Percentiles rank a stretch among this genome's conserved stretches.
Evolutionary conservation across 352 stramenopile genomes (phyloP).

Genomic region (Aphanomyces euteiches): DNA sequence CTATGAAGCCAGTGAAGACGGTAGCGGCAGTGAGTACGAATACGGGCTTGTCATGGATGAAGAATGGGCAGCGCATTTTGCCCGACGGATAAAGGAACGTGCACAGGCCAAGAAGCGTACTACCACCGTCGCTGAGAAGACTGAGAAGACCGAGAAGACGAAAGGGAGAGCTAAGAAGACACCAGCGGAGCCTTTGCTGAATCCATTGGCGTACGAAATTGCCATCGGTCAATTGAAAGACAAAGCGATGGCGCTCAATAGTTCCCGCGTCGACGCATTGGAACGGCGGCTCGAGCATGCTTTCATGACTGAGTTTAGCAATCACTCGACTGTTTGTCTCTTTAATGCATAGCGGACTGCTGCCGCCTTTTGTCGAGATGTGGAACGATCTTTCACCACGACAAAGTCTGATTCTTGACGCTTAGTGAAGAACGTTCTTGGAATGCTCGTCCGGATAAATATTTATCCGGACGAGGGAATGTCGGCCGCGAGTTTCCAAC

Average conservation of each 20-base stretch:
- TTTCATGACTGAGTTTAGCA: slow-evolving; percentile 22
- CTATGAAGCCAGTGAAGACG: neutral
- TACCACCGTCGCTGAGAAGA: slow-evolving; percentile 11
- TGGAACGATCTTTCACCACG: neutral
- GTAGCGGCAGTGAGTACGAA: slow-evolving; percentile 47
- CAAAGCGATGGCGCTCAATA: neutral
- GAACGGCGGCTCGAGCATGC: slow-evolving; percentile 24
- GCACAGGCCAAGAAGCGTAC: slow-evolving; percentile 24
- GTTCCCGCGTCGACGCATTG: slow-evolving; percentile 21
- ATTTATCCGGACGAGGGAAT: slow-evolving; percentile 21
- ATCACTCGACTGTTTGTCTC: slow-evolving; percentile 16
- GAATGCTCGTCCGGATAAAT: slow-evolving; percentile 24
- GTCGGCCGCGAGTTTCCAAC: neutral
- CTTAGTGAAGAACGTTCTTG: neutral
- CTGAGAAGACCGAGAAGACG: neutral
- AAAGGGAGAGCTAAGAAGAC: neutral
- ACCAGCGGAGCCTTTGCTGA: slow-evolving; percentile 15
- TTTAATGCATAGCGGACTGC: slow-evolving; percentile 14
- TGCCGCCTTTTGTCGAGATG: neutral
- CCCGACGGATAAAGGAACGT: neutral
- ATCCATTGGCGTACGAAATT: slow-evolving; percentile 22
- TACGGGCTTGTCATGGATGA: slow-evolving; percentile 69
- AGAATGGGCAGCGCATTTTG: slow-evolving; percentile 62
- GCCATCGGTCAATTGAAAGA: neutral
- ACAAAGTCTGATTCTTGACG: neutral